Base-by-base conservation (phyloP, 2,329 filamentous ascomycete species). In the Fusarium falciforme region DNA sequence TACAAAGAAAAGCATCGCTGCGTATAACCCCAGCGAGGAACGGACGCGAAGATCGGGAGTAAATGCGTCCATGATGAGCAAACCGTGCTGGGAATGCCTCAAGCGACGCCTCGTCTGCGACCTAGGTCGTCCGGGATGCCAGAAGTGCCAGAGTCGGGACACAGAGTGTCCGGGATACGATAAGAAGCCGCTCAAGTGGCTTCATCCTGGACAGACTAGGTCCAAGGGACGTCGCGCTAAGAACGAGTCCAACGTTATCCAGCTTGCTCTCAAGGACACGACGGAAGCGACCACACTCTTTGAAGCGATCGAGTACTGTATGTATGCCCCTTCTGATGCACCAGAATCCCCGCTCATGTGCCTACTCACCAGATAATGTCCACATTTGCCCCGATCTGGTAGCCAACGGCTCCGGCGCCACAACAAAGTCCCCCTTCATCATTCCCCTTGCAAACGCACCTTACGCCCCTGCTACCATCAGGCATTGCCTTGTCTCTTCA, bases 131-230 rank as follows among this genome's bases (percentile, higher is more conserved):
- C 75, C 75, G 2, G 55, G 27, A 7, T 77, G 73, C 55, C 11
- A 42, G 6, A 76, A 75, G 38, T 77, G 75, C 20, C 20, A 33
- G 16, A 8, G 36, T 9, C 65, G 72, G 6, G 67, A 73, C 4
- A 38, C 64, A 10, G 12, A 55, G 14, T 76, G 73, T 35, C 66
- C 73, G 5, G 73, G 73, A 5, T 77, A 77, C 62, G 75, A 67
- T 40, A 64, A 71, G 54, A 77, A 73, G 59, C 74, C 75, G 20
- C 66, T 76, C 11, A 71, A 68, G 60, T 77, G 71, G 75, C 66
- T 76, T 5, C 57, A 67, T 44, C 72, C 74, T 2, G 74, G 74
- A 9, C 70, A 76, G 57, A 76, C 72, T 7, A 64, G 72, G 38
- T 76, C 72, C 31, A 76, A 76, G 44, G 68, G 68, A 2, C 60